Evolutionary conservation across 352 stramenopile genomes (phyloP).

Genomic region (Pythium brassicae): DNA sequence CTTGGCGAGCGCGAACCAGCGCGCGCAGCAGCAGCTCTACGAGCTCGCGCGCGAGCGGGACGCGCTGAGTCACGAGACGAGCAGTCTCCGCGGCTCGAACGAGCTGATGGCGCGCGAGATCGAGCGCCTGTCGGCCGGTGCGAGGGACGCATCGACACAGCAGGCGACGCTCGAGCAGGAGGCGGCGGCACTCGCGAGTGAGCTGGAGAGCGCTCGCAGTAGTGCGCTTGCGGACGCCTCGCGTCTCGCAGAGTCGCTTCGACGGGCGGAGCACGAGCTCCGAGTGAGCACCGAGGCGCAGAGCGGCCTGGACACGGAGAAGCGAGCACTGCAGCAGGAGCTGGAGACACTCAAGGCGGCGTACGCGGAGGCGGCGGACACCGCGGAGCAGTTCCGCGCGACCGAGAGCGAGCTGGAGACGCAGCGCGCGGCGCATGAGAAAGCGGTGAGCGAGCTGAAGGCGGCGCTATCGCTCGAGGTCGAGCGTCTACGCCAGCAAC

Average conservation of each 20-base stretch:
- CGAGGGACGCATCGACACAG: conserved; percentile 1
- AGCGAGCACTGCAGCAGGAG: conserved; percentile 26
- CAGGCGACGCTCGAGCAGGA: conserved; percentile 22
- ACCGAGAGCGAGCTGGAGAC: conserved; percentile 25
- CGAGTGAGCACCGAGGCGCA: conserved; percentile 20
- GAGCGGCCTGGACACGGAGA: conserved; percentile 11
- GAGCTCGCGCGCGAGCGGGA: conserved; percentile 22
- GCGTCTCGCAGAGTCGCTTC: conserved; percentile 10
- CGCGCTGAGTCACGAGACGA: conserved; percentile 16
- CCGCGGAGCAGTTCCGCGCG: conserved; percentile 26
- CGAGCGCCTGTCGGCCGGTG: conserved; percentile 1
- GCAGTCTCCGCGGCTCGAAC: conserved; percentile 6
- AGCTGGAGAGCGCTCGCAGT: conserved; percentile 19
- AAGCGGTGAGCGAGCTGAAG: conserved; percentile 7
- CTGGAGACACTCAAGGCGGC: conserved; percentile 28
- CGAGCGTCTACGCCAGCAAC: conserved; percentile 10
- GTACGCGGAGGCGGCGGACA: conserved; percentile 26
- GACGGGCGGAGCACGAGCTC: conserved; percentile 29
- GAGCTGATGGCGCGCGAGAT: conserved; percentile 4
- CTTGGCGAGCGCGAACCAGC: conserved; percentile 3
- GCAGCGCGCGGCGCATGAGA: conserved; percentile 8
- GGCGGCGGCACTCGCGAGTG: conserved; percentile 13
- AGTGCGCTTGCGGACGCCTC: conserved; percentile 2
- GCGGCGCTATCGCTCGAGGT: conserved; percentile 1
- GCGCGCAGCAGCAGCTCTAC: conserved; percentile 9